Percentiles rank a stretch among this genome's conserved stretches.
phyloP scores from a whole-genome alignment of 805 yeast genomes.

The Saccharomycopsis sp. region DNA sequence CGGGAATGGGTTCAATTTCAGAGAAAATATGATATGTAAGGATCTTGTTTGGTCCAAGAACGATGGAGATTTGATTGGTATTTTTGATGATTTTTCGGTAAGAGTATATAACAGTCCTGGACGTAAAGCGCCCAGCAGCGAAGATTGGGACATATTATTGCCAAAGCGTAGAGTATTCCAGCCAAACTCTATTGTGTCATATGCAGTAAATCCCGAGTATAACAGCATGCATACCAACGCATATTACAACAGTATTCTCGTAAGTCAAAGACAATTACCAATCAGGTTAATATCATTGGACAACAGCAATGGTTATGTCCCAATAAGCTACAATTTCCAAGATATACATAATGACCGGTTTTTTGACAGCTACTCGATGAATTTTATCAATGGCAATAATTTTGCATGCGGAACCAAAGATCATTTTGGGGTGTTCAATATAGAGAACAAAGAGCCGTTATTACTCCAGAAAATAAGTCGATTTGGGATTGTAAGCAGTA shows the following conservation, averaged over 20 bases:
- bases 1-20: background rate
- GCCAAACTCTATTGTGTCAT: slow-evolving; percentile 28
- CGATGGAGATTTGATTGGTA: slow-evolving; percentile 32
- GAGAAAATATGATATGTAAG: slow-evolving; percentile 25
- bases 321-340: slow-evolving; percentile 28
- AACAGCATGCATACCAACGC: slow-evolving; percentile 27
- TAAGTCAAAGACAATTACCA: slow-evolving; percentile 32
- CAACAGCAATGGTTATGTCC: slow-evolving; percentile 1
- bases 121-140: slow-evolving; percentile 15
- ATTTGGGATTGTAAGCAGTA: slow-evolving; percentile 24
- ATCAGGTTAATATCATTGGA: slow-evolving; percentile 28
- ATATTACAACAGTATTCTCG: slow-evolving; percentile 25
- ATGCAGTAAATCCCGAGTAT: slow-evolving; percentile 31
- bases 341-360: slow-evolving; percentile 31
- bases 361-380: slow-evolving; percentile 28
- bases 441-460: slow-evolving; percentile 25
- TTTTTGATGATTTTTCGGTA: slow-evolving; percentile 33
- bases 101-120: slow-evolving; percentile 33
- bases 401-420: slow-evolving; percentile 32
- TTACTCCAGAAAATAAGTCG: background rate
- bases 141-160: slow-evolving; percentile 20
- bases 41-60: slow-evolving; percentile 34
- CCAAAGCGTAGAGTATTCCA: slow-evolving; percentile 33
- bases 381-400: slow-evolving; percentile 21
- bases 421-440: slow-evolving; percentile 29